phyloP scores from a whole-genome alignment of 331 rosid genomes.

The Quercus lobata region DNA sequence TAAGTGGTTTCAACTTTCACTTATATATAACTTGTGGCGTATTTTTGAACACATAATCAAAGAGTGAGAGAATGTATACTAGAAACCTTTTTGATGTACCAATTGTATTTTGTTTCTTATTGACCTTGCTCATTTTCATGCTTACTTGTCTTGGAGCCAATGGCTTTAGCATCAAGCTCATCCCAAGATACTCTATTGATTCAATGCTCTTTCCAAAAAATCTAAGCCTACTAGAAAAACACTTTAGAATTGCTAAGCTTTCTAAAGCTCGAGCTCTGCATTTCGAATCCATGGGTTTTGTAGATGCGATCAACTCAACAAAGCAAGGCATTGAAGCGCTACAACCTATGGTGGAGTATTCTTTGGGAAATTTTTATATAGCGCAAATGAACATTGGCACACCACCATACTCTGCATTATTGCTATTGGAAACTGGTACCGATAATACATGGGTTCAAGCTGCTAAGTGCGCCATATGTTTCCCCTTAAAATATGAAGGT shows the following conservation, averaged over 20 bases:
- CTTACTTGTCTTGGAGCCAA: neutral
- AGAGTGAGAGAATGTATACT: neutral
- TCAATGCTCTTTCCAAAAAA: slow-evolving; percentile 9
- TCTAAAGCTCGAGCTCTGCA: neutral
- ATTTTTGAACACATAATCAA: neutral
- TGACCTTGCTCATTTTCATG: neutral
- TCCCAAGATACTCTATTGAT: neutral
- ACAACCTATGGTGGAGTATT: neutral
- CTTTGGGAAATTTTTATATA: neutral
- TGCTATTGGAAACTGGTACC: slow-evolving; percentile 8
- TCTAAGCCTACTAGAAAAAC: slow-evolving; percentile 2
- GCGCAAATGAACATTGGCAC: slow-evolving; percentile 5
- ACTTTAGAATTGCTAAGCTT: slow-evolving; percentile 7
- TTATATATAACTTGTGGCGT: neutral
- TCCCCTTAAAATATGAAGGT: slow-evolving; percentile 5
- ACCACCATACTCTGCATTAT: neutral
- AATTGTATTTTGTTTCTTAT: neutral
- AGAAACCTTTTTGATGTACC: neutral
- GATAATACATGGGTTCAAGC: slow-evolving; percentile 24
- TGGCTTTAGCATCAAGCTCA: neutral
- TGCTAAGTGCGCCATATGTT: slow-evolving; percentile 5
- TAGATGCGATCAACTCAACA: neutral
- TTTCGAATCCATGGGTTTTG: neutral
- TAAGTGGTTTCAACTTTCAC: neutral
- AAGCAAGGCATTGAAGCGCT: neutral